Conservation (phyloP, 768 basidiomycete species). For the Mycena metata region DNA sequence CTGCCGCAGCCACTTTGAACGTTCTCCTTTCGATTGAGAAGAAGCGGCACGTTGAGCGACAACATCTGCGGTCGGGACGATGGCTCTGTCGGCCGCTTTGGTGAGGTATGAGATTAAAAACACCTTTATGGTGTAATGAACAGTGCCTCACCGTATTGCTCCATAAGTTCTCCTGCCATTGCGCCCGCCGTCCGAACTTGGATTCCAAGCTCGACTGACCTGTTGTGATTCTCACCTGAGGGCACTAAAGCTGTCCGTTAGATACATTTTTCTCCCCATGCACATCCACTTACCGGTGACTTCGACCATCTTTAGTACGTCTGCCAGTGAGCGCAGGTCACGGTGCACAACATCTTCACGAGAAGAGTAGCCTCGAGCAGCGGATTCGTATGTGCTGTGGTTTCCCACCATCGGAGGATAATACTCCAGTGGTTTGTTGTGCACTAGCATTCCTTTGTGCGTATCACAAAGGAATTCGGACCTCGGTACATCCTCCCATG, state of each 20-base stretch:
- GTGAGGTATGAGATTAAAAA: neutral
- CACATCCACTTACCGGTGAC: neutral
- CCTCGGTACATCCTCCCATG: neutral
- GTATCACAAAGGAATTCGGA: neutral
- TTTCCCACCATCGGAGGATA: constrained; percentile 2
- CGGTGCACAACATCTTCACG: neutral
- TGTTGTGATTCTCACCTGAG: neutral
- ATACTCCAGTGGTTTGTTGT: constrained; percentile 25
- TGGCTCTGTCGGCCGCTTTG: constrained; percentile 1
- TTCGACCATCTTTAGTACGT: constrained; percentile 1
- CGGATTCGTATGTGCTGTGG: neutral
- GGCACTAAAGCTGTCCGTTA: neutral
- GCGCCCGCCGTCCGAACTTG: neutral
- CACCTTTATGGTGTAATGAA: no score
- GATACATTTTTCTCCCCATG: neutral
- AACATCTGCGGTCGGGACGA: neutral
- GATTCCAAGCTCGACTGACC: neutral
- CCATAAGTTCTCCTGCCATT: constrained; percentile 11
- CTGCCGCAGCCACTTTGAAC: constrained; percentile 18
- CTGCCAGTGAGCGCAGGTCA: neutral
- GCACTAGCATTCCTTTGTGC: neutral
- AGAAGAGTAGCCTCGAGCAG: constrained; percentile 6
- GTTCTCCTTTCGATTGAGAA: neutral
- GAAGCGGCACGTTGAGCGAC: neutral
- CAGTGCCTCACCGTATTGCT: constrained; percentile 11